Percentiles rank a stretch among this genome's conserved stretches.
Conservation (phyloP, 164 flowering plant species). For the Nymphaea thermarum region DNA sequence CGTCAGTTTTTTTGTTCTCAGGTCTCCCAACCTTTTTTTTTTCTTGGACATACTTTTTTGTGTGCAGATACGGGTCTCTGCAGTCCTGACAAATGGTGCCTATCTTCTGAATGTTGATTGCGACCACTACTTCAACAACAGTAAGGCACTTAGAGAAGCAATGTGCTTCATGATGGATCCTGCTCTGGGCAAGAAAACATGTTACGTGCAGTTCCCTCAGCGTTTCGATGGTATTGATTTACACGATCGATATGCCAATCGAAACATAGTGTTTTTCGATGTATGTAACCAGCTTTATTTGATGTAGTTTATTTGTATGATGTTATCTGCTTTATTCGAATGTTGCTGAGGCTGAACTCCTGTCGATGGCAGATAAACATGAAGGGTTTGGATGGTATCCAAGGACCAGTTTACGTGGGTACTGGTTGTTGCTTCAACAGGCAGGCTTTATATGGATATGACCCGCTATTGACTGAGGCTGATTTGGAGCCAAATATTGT, state of each 20-base stretch:
- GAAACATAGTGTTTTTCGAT: conserved; percentile 95
- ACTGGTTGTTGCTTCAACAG: conserved; percentile 97
- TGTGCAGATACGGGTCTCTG: conserved; percentile 89
- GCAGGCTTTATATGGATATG: conserved; percentile 96
- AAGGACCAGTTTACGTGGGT: conserved; percentile 98
- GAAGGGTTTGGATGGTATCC: conserved; percentile 95
- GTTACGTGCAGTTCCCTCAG: conserved; percentile 97
- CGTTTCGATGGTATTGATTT: conserved; percentile 95
- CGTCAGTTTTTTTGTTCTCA: neutral
- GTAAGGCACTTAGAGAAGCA: conserved; percentile 95
- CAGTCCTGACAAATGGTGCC: conserved; percentile 95
- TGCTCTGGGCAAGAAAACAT: conserved; percentile 67
- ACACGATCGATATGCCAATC: conserved; percentile 98
- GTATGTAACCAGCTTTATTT: conserved; percentile 20
- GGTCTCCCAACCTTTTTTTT: neutral
- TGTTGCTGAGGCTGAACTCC: neutral
- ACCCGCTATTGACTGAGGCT: conserved; percentile 82
- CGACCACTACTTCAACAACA: conserved; percentile 98
- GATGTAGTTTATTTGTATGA: no score
- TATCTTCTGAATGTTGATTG: conserved; percentile 96
- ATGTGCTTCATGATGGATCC: conserved; percentile 99
- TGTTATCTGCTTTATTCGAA: neutral
- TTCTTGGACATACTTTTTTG: neutral
- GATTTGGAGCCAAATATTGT: conserved; percentile 92
- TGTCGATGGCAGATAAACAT: conserved; percentile 55